Evolutionary conservation across 108 stramenopile species (phyloP).

Genomic region (Cyclotella baltica): DNA sequence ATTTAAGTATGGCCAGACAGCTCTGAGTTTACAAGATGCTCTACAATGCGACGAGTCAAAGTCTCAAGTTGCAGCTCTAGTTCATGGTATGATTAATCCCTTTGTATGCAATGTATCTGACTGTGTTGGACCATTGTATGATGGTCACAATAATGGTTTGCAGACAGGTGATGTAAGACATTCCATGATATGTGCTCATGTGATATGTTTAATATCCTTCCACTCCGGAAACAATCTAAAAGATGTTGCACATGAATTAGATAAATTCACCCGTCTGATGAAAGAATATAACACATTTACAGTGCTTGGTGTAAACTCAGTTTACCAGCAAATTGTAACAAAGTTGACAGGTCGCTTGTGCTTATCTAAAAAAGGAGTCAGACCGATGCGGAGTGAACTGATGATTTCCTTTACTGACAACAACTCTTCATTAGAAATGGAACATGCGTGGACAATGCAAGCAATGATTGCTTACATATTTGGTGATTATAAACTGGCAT

Average conservation of each 20-base stretch:
- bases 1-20: neutral
- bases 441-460: neutral
- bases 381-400: neutral
- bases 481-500: conserved; percentile 6
- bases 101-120: neutral
- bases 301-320: neutral
- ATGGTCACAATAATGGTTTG: conserved; percentile 2
- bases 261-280: neutral
- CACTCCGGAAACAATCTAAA: conserved; percentile 1
- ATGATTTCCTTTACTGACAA: neutral
- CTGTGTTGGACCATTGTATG: neutral
- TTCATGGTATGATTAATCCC: neutral
- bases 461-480: neutral
- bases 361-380: neutral
- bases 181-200: neutral
- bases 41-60: neutral
- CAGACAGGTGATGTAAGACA: conserved; percentile 11
- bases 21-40: neutral
- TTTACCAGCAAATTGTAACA: neutral
- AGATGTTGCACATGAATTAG: neutral
- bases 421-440: neutral
- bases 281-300: neutral
- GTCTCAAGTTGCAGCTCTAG: neutral
- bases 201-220: neutral
- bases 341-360: neutral